Base-by-base conservation (phyloP, 208 protist species). In the Wallacemonas sp. region DNA sequence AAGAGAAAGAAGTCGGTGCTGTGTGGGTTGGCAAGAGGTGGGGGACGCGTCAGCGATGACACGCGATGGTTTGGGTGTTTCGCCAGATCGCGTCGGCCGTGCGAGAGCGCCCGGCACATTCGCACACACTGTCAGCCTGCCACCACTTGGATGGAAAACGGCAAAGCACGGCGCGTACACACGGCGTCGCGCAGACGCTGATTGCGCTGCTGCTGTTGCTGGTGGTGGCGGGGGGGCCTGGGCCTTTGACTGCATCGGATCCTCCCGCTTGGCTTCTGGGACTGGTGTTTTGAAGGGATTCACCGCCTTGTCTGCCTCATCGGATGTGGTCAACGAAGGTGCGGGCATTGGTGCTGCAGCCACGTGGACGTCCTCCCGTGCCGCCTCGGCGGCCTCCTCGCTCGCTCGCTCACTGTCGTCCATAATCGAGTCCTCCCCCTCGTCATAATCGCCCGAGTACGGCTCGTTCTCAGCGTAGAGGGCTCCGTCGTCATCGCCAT, bases 141-240 rank as follows among this genome's bases (percentile, higher is more conserved):
- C 42, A 17, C 67, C 59, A 42, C 42, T 33, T 9, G 55, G 60
- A 33, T 45, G 30, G 27, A 44, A 77, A 36, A 81, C 56, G 19
- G 70, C 75, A 26, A 81, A 81, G 66, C 70, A 73, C 30, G 75
- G 70, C n/a, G 70, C 62, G 47, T 58, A 47, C 26, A 49, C 36
- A 11, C 62, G 49, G n/a, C 61, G 66, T 2, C 46, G 46, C 14
- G n/a, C n/a, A n/a, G n/a, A n/a, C 6, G 46, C 31, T 0, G 46
- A 15, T 9, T 6, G 6, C 14, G 36, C 36, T 62, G 49, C 5
- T 53, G 24, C 39, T 66, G 36, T 41, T 39, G 26, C 28, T 61
- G 27, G 46, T 47, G 24, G n/a, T 12, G 12, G 51, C 6, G 21
- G 27, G 21, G 15, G 45, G 15, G 8, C 17, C 17, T 12, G 26